These are phyloP conservation scores for Fusarium guadeloupense DNA, from an alignment of 2,329 filamentous ascomycete genomes.

Conservation along the genomic window DNA sequence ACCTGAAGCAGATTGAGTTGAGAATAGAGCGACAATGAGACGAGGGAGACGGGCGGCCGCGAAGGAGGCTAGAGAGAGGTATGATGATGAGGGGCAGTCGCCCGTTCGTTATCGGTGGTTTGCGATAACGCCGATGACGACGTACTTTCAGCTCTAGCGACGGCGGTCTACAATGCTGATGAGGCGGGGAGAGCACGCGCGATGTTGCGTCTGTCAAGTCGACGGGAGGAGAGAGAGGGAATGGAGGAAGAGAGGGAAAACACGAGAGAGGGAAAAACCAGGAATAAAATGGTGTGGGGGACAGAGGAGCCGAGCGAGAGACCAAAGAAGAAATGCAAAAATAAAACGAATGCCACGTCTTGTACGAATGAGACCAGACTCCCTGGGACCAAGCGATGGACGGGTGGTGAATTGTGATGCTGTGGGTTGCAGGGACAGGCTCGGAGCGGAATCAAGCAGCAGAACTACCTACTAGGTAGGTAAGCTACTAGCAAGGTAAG, in stretches of 20 bases:
- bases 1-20: conserved; percentile 17
- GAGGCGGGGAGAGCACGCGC: conserved; percentile 17
- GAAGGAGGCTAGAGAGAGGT: conserved; percentile 12
- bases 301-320: conserved; percentile 26
- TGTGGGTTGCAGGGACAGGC: conserved; percentile 42
- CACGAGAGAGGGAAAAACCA: conserved; percentile 5
- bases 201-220: conserved; percentile 1
- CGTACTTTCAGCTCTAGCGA: conserved; percentile 39
- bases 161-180: conserved; percentile 29
- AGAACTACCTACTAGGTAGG: background rate
- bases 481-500: conserved; percentile 13
- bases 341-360: conserved; percentile 43
- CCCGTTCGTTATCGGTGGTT: conserved; percentile 41
- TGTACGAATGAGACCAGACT: conserved; percentile 39
- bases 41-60: conserved; percentile 11
- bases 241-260: background rate
- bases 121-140: conserved; percentile 45
- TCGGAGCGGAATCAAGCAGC: conserved; percentile 37
- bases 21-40: conserved; percentile 15
- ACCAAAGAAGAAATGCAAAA: conserved; percentile 24
- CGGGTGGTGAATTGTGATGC: conserved; percentile 40
- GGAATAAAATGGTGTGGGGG: conserved; percentile 28
- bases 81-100: conserved; percentile 39
- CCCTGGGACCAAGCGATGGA: conserved; percentile 20
- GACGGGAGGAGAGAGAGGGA: background rate